A percentile compares a stretch with the other conserved stretches of the same genome.
Conservation (phyloP, 1,284 basidiomycete species). For the Boletellus deceptivus region DNA sequence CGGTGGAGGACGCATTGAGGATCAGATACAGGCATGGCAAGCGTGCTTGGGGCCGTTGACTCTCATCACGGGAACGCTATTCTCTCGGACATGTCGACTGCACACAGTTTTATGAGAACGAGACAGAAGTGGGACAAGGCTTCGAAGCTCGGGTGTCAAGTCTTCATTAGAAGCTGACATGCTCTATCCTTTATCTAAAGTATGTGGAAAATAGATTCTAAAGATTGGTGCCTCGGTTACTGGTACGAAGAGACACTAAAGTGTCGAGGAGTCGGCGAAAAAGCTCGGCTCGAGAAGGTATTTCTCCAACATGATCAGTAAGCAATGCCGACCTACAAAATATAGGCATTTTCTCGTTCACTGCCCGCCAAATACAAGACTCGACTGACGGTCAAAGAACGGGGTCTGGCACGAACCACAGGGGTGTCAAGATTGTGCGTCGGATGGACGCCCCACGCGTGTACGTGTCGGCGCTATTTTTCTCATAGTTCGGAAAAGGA, state of each 20-base stretch:
- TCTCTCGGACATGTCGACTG: slow-evolving; percentile 25
- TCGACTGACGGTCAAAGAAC: slow-evolving; percentile 43
- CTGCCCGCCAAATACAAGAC: too few relatives aligned
- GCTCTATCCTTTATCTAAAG: too few relatives aligned
- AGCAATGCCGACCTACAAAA: neutral
- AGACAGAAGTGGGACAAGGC: slow-evolving; percentile 25
- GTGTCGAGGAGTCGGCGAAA: slow-evolving; percentile 39
- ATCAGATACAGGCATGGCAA: slow-evolving; percentile 26
- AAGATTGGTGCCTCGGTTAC: too few relatives aligned
- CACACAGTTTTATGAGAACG: slow-evolving; percentile 27
- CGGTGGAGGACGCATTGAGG: slow-evolving; percentile 23
- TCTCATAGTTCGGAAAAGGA: slow-evolving; percentile 35
- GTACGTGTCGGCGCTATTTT: neutral
- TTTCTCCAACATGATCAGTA: neutral
- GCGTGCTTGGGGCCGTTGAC: neutral
- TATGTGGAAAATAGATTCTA: too few relatives aligned
- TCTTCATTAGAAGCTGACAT: too few relatives aligned
- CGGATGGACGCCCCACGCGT: neutral
- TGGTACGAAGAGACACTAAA: slow-evolving; percentile 31
- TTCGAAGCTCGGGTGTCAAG: slow-evolving; percentile 19
- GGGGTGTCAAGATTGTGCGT: slow-evolving; percentile 66
- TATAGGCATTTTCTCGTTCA: slow-evolving; percentile 54
- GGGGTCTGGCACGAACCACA: slow-evolving; percentile 52
- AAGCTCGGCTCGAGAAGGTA: slow-evolving; percentile 35
- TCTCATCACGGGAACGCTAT: neutral